Conservation (phyloP, 495 filamentous ascomycete genomes). For the Hypoxylon fragiforme region DNA sequence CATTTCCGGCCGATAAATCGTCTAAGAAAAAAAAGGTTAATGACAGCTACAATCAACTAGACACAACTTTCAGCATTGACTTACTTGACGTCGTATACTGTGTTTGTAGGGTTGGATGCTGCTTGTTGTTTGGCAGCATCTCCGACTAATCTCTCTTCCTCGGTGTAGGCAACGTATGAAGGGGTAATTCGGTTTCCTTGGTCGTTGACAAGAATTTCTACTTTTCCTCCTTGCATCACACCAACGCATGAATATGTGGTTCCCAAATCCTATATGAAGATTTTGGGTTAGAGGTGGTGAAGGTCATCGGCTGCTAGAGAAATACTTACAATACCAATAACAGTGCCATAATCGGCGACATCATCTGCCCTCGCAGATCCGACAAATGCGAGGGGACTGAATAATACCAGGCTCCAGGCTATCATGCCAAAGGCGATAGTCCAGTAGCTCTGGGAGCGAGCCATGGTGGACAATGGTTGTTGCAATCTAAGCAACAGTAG, state of each 20-base stretch:
- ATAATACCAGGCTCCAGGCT: slow-evolving; percentile 81
- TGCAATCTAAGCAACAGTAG: slow-evolving; percentile 2
- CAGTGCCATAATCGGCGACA: slow-evolving; percentile 77
- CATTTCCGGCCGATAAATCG: slow-evolving; percentile 91
- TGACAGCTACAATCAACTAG: too few relatives aligned
- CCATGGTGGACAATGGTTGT: slow-evolving; percentile 47
- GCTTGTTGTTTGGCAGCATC: slow-evolving; percentile 99
- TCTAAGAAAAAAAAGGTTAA: slow-evolving; percentile 57
- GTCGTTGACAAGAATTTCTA: slow-evolving; percentile 96
- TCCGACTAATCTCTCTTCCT: slow-evolving; percentile 95
- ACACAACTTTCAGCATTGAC: too few relatives aligned
- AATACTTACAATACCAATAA: slow-evolving; percentile 83
- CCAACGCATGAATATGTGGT: slow-evolving; percentile 99
- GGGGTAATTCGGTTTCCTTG: slow-evolving; percentile 99
- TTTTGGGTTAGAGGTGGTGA: slow-evolving; percentile 9
- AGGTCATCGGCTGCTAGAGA: neutral
- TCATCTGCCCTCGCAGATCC: slow-evolving; percentile 76
- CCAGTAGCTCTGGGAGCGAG: slow-evolving; percentile 57
- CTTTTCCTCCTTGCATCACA: slow-evolving; percentile 98
- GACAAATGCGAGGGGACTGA: slow-evolving; percentile 73
- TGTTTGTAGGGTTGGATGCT: slow-evolving; percentile 84
- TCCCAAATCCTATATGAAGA: slow-evolving; percentile 77
- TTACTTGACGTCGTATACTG: slow-evolving; percentile 93
- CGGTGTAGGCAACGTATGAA: slow-evolving; percentile 97
- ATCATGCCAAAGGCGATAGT: slow-evolving; percentile 67